A percentile compares a stretch with the other conserved stretches of the same genome.
These are phyloP conservation scores for Suhomyces terraborum DNA, from an alignment of 1,139 yeast species.

Conservation along the genomic window DNA sequence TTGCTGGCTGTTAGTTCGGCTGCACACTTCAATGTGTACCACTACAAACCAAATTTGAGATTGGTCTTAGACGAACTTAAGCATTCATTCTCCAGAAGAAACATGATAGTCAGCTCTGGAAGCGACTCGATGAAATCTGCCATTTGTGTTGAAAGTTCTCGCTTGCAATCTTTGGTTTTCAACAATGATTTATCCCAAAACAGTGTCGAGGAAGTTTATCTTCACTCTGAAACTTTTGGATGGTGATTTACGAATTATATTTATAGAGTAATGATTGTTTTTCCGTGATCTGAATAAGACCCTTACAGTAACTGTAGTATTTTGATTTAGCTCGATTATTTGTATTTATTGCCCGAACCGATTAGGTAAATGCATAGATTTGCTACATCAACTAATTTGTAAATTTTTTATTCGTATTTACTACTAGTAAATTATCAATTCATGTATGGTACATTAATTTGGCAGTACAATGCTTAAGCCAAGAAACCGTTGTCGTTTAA, in stretches of 20 bases:
- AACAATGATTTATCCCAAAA: slow-evolving; percentile 28
- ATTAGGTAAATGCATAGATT: too few species aligned
- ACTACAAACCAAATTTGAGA: slow-evolving; percentile 38
- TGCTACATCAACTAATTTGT: too few species aligned
- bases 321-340: too few species aligned
- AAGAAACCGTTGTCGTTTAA: slow-evolving; percentile 1
- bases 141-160: slow-evolving; percentile 49
- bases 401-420: too few species aligned
- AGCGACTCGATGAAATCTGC: slow-evolving; percentile 45
- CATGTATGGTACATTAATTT: too few species aligned
- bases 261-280: slow-evolving; percentile 1
- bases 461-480: too few species aligned
- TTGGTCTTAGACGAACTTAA: slow-evolving; percentile 23
- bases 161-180: slow-evolving; percentile 35
- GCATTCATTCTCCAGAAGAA: slow-evolving; percentile 35
- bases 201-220: slow-evolving; percentile 50
- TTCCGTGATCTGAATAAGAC: too few species aligned
- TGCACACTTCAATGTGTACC: slow-evolving; percentile 22
- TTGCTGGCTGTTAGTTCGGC: slow-evolving; percentile 2
- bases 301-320: too few species aligned
- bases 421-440: too few species aligned
- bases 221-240: slow-evolving; percentile 62
- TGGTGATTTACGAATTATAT: slow-evolving; percentile 38
- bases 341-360: too few species aligned
- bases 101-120: slow-evolving; percentile 55